phyloP scores from a whole-genome alignment of 163 green algal species.

The Scenedesmus sp. region DNA sequence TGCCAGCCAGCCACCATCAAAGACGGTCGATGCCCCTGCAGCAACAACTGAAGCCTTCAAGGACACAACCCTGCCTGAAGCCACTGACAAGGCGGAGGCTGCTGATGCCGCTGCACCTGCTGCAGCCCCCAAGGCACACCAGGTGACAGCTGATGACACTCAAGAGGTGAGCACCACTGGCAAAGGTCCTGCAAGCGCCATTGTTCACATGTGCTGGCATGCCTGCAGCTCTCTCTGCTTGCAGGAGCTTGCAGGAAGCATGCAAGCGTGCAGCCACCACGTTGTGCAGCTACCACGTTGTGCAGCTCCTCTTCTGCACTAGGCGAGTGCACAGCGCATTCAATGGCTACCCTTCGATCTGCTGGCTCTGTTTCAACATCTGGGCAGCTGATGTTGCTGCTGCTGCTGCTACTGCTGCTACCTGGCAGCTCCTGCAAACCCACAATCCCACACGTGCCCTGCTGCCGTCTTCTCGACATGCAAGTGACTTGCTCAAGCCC shows the following conservation, averaged over 20 bases:
- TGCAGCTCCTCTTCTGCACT: no score
- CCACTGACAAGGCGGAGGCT: not conserved
- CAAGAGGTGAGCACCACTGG: not conserved
- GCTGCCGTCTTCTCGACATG: no score
- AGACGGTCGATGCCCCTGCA: not conserved
- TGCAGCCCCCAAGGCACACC: not conserved
- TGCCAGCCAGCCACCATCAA: not conserved
- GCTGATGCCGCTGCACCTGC: not conserved
- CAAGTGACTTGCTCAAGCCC: not conserved
- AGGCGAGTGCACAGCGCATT: no score
- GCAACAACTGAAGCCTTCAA: not conserved
- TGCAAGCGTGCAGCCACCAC: not conserved
- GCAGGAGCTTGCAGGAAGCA: not conserved
- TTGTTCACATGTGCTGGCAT: no score
- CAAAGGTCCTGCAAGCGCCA: not conserved
- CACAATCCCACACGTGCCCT: no score
- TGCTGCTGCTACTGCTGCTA: no score
- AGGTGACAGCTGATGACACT: not conserved
- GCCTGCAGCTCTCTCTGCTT: not conserved
- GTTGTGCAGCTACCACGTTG: no score
- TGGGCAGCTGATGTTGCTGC: no score
- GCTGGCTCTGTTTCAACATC: no score
- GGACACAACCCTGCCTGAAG: not conserved
- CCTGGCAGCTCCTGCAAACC: no score
- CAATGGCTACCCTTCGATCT: no score